Percentiles rank a stretch among this genome's conserved stretches.
Evolutionary conservation across 768 basidiomycete species (phyloP).

Genomic region (Strobilomyces confusus): DNA sequence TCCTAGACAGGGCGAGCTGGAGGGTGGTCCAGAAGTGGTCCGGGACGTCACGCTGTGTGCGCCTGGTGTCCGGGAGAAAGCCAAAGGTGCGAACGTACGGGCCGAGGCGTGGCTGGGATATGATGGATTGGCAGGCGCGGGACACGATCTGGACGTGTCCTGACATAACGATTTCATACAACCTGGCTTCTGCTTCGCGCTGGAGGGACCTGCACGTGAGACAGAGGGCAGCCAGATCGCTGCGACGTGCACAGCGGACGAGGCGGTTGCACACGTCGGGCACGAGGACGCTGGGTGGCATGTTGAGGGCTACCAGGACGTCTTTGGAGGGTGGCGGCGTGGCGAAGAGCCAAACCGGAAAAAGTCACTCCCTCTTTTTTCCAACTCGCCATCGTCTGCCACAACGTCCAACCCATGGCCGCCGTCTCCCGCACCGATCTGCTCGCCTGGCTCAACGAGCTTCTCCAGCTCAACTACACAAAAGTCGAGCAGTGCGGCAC

Average conservation of each 20-base stretch:
- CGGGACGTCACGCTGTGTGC: constrained; percentile 20
- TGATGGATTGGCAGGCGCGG: constrained; percentile 38
- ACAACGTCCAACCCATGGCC: constrained; percentile 40
- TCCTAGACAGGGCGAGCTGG: constrained; percentile 39
- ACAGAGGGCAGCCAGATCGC: constrained; percentile 43
- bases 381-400: constrained; percentile 8
- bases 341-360: neutral
- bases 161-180: constrained; percentile 43
- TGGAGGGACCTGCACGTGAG: constrained; percentile 45
- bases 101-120: constrained; percentile 34
- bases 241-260: constrained; percentile 32
- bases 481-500: constrained; percentile 91
- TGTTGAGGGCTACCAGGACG: constrained; percentile 6
- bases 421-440: constrained; percentile 80
- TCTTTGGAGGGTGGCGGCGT: neutral
- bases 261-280: constrained; percentile 43
- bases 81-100: constrained; percentile 41
- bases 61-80: constrained; percentile 35
- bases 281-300: constrained; percentile 29
- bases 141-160: constrained; percentile 33
- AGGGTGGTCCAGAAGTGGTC: constrained; percentile 43
- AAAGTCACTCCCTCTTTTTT: neutral
- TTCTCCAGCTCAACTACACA: constrained; percentile 85
- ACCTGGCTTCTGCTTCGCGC: constrained; percentile 41
- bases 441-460: constrained; percentile 89